Conservation (phyloP, 2,329 filamentous ascomycete genomes). For the Grosmannia clavigera region DNA sequence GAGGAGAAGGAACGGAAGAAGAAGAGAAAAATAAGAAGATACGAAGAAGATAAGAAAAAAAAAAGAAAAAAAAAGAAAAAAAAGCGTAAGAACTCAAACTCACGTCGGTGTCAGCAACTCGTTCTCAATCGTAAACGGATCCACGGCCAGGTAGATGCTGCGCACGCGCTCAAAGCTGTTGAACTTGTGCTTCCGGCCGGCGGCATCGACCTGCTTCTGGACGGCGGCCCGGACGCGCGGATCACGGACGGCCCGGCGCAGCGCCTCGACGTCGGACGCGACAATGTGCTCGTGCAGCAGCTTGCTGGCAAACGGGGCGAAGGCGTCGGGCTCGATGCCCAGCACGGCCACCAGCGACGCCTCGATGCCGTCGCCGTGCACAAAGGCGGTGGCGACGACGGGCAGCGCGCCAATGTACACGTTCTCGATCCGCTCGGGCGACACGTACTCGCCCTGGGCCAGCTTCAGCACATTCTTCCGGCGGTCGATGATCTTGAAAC, state of each 20-base stretch:
- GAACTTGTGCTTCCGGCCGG: conserved; percentile 76
- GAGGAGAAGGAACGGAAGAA: conserved; percentile 14
- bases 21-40: not conserved
- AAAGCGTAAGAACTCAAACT: conserved; percentile 25
- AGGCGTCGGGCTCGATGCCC: conserved; percentile 72
- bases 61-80: conserved; percentile 13
- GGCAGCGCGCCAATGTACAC: conserved; percentile 74
- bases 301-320: conserved; percentile 69
- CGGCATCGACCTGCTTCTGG: conserved; percentile 63
- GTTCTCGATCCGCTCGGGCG: conserved; percentile 93
- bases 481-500: conserved; percentile 88
- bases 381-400: conserved; percentile 68
- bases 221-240: conserved; percentile 62
- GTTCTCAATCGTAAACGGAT: conserved; percentile 90
- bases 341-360: conserved; percentile 76
- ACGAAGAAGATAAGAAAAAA: not conserved
- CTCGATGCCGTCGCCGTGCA: conserved; percentile 81
- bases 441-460: conserved; percentile 95
- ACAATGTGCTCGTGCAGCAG: conserved; percentile 57
- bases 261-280: conserved; percentile 49
- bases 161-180: conserved; percentile 80
- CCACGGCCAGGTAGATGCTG: conserved; percentile 61
- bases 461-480: conserved; percentile 99
- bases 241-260: conserved; percentile 56
- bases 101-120: conserved; percentile 80